Base-by-base conservation (phyloP, 2,329 filamentous ascomycete genomes). In the Cryphonectria japonica region DNA sequence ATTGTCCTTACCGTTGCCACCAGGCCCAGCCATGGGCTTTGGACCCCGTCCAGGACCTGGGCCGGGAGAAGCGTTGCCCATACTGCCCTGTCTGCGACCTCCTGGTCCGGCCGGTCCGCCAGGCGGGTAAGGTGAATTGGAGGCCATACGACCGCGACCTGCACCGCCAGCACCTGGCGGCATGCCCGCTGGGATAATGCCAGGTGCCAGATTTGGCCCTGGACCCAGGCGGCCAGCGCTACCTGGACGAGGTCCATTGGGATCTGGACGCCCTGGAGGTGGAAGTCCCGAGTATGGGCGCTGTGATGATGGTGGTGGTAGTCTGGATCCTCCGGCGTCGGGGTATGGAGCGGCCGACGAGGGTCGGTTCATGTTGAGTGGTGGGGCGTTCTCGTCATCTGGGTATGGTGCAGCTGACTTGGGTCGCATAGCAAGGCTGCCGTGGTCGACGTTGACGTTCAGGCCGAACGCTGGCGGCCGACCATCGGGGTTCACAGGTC, bases 391-490 rank as follows among this genome's bases (percentile, higher is more conserved):
- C 74, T 92, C 90, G 74, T 93, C 91, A 66, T 90, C 85, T 0
- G 92, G 92, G 76, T 94, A 94, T 1, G 92, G 92, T 1, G 89
- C 89, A 32, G 87, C 84, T 13, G 90, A 87, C 69, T 84, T 86
- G 22, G 88, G 80, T 46, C 88, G 84, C 39, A 78, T 71, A 8
- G 78, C 76, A 62, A 79, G 75, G 50, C 75, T 74, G 66, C 76
- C 77, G 41, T 79, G 75, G 66, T 86, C 82, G 8, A 87, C 76
- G 60, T 86, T 85, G 63, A 89, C 79, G 6, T 81, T 83, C 57
- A 73, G 19, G 13, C 69, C 71, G 74, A 89, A 89, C 6, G 86
- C 86, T 9, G 87, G 83, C 16, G 82, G 79, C 67, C 86, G 79
- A 62, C 83, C 83, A 26, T 80, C 80, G 46, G 80, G 79, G 11